A percentile compares a stretch with the other conserved stretches of the same genome.
phyloP scores from a whole-genome alignment of 352 stramenopile species.

The Phytophthora cactorum region DNA sequence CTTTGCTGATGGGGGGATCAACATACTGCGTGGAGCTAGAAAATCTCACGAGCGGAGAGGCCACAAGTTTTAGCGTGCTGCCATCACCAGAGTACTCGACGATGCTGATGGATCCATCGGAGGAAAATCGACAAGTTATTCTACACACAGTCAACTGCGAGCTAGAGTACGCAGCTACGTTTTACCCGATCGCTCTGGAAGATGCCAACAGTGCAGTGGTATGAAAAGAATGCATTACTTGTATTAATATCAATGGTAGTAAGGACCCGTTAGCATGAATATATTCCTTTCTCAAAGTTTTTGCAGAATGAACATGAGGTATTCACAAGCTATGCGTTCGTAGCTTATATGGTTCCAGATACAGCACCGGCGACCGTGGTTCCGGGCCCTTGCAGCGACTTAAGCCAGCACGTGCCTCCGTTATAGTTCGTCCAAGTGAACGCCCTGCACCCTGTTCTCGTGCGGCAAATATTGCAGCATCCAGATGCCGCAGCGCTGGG shows the following conservation, averaged over 20 bases:
- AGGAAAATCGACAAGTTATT: slow-evolving; percentile 13
- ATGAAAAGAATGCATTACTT: too few relatives aligned
- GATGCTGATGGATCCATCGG: neutral
- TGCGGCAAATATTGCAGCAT: slow-evolving; percentile 40
- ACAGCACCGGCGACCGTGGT: slow-evolving; percentile 28
- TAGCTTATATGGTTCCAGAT: slow-evolving; percentile 30
- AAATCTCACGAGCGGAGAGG: slow-evolving; percentile 5
- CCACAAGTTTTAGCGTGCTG: neutral
- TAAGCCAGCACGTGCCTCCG: slow-evolving; percentile 67
- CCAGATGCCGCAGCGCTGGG: slow-evolving; percentile 21
- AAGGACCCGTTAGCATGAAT: neutral
- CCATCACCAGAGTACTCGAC: slow-evolving; percentile 12
- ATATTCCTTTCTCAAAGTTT: neutral
- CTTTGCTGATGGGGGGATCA: slow-evolving; percentile 18
- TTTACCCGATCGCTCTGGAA: too few relatives aligned
- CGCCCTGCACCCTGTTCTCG: slow-evolving; percentile 36
- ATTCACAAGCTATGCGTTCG: too few relatives aligned
- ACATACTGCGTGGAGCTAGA: slow-evolving; percentile 20
- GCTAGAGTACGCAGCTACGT: neutral
- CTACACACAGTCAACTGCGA: slow-evolving; percentile 19
- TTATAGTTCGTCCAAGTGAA: slow-evolving; percentile 65
- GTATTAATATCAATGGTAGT: too few relatives aligned
- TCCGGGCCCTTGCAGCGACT: slow-evolving; percentile 32
- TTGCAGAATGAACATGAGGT: neutral
- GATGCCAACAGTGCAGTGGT: neutral